Evolutionary conservation across 108 stramenopile genomes (phyloP), one percentile per base, ranked within the genome.

Genomic region (Fistulifera solaris): DNA sequence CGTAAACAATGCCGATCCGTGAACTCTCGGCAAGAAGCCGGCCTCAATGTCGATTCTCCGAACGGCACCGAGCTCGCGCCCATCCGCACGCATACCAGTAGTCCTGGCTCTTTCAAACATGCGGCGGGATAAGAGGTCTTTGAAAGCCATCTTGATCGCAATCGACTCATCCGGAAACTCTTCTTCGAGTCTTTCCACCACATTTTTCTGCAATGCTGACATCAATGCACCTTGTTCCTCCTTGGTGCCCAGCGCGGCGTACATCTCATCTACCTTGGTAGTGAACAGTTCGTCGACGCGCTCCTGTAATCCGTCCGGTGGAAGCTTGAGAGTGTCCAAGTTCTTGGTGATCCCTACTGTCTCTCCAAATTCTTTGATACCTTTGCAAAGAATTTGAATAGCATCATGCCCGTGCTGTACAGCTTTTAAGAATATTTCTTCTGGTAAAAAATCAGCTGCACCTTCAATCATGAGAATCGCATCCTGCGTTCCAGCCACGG

Each of bases 381-480:
- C 95, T 7, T 62, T 75, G 55, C 89, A 89, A 18, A 93, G 82
- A 7, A 61, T 68, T 52, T 67, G 65, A 53, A 96, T 85, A 10
- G 89, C 89, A 13, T 76, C 70, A 52, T 93, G 91, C 16, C 86
- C 95, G 48, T 81, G 78, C 16, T 64, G 65, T 5, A 96, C 81
- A 1, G 92, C 93, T 44, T 79, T 65, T 17, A 94, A 61, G 87
- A 96, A 88, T 21, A 63, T 61, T 52, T 72, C 69, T 78, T 96
- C 95, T 4, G 83, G 68, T 49, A 96, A 63, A 60, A 94, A 94
- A 59, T 92, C 81, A 27, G 93, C 89, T 28, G 84, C 84, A 6
- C 95, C 95, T 58, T 94, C 95, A 70, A 96, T 94, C 95, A 94
- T 96, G 12, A 94, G 54, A 1, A 96, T 84, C 8, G 78, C 90